Evolutionary conservation across 257 asterid genomes (phyloP).

Genomic region (Leptodermis oblonga): DNA sequence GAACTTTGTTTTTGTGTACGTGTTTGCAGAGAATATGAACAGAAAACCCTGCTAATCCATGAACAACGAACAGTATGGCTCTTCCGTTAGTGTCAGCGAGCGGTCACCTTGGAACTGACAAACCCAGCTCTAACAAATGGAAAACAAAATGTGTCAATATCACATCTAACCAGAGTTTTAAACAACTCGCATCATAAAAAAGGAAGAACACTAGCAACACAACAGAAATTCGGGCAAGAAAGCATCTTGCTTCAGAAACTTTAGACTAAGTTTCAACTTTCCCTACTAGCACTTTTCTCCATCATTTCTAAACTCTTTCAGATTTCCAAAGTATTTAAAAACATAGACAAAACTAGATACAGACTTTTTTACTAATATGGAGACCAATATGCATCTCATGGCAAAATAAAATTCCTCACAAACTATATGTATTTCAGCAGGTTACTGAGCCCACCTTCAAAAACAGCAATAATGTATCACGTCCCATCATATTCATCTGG

Average conservation of each 20-base stretch:
- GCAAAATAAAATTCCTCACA: conserved; percentile 22
- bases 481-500: conserved; percentile 95
- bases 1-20: conserved; percentile 1
- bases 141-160: conserved; percentile 43
- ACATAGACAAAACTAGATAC: not conserved
- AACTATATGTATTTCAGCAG: conserved; percentile 46
- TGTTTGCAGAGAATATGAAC: conserved; percentile 9
- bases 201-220: not conserved
- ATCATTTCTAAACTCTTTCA: not conserved
- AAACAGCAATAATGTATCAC: conserved; percentile 56
- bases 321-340: not conserved
- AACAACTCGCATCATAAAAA: not conserved
- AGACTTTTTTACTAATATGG: not conserved
- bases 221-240: not conserved
- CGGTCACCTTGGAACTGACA: conserved; percentile 86
- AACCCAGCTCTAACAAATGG: conserved; percentile 75
- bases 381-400: conserved; percentile 8
- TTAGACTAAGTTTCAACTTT: not conserved
- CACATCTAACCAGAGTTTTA: conserved; percentile 26
- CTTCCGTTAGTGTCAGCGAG: conserved; percentile 29
- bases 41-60: conserved; percentile 28
- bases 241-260: not conserved
- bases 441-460: conserved; percentile 53
- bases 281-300: not conserved
- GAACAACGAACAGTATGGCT: conserved; percentile 28